These are phyloP conservation scores for Juglanconis oblonga DNA, from an alignment of 2,329 filamentous ascomycete species.

Conservation along the genomic window DNA sequence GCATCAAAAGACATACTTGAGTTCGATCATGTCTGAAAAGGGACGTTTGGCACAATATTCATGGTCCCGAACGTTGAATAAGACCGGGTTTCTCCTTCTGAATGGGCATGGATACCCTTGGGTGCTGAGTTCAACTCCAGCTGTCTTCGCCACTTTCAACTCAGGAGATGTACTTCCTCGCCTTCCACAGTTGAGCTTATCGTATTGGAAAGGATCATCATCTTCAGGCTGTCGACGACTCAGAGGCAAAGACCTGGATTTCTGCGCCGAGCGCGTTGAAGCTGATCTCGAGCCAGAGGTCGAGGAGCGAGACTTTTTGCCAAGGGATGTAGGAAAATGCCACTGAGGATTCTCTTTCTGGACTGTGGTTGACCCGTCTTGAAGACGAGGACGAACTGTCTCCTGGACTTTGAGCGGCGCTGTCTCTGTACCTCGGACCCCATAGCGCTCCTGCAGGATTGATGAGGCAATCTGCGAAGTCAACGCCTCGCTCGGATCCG, in stretches of 20 bases:
- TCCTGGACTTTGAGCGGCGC: conserved; percentile 2
- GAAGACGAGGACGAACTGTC: background rate
- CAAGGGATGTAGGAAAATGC: conserved; percentile 1
- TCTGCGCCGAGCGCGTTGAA: background rate
- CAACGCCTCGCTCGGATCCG: conserved; percentile 14
- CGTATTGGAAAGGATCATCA: conserved; percentile 13
- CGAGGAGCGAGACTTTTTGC: background rate
- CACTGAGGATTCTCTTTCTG: conserved; percentile 3
- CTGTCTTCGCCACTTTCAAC: background rate
- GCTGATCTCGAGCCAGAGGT: background rate
- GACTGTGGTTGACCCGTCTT: conserved; percentile 3
- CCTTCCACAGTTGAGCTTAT: background rate
- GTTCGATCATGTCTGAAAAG: conserved; percentile 9
- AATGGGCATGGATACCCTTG: conserved; percentile 14
- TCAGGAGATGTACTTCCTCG: background rate
- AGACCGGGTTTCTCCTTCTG: conserved; percentile 11
- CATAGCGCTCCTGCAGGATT: conserved; percentile 8
- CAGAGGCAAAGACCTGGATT: background rate
- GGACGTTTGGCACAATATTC: conserved; percentile 15
- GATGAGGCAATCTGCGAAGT: conserved; percentile 16
- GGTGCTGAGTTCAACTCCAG: background rate
- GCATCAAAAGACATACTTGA: conserved; percentile 5
- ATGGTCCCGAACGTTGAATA: conserved; percentile 18
- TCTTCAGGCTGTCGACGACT: background rate
- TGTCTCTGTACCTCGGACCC: background rate